These are phyloP conservation scores for Aspergillus mulundensis DNA, from an alignment of 495 filamentous ascomycete genomes.

Conservation along the genomic window DNA sequence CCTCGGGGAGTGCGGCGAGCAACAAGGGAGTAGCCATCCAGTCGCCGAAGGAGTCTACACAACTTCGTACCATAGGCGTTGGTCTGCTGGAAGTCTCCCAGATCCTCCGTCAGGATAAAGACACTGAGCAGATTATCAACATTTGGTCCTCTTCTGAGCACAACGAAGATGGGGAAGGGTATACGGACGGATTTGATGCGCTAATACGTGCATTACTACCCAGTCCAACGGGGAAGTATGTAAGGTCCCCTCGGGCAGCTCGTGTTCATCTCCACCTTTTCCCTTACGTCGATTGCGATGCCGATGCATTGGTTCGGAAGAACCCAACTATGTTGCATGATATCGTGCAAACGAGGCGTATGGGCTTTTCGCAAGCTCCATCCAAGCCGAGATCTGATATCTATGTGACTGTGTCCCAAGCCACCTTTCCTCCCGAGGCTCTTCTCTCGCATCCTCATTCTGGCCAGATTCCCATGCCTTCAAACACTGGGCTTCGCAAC, in stretches of 20 bases:
- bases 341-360: conserved; percentile 73
- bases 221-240: conserved; percentile 67
- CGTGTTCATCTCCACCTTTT: conserved; percentile 71
- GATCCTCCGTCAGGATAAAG: conserved; percentile 69
- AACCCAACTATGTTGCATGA: conserved; percentile 86
- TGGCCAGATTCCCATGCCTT: conserved; percentile 66
- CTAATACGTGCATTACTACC: conserved; percentile 70
- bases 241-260: conserved; percentile 64
- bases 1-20: conserved; percentile 57
- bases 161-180: conserved; percentile 48
- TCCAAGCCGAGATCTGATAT: conserved; percentile 87
- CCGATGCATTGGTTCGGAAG: conserved; percentile 71
- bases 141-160: conserved; percentile 70
- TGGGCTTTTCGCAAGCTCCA: conserved; percentile 93
- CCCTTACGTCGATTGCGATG: conserved; percentile 69
- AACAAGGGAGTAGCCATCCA: conserved; percentile 43
- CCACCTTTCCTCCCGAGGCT: conserved; percentile 69
- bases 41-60: conserved; percentile 40
- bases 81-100: conserved; percentile 77
- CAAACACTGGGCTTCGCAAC: conserved; percentile 59
- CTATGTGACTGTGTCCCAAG: conserved; percentile 78
- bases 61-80: conserved; percentile 70
- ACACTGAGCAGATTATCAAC: conserved; percentile 70
- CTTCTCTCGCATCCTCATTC: conserved; percentile 74
- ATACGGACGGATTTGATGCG: conserved; percentile 66